phyloP scores from a whole-genome alignment of 2,329 filamentous ascomycete species.

The Penicillium sp. region DNA sequence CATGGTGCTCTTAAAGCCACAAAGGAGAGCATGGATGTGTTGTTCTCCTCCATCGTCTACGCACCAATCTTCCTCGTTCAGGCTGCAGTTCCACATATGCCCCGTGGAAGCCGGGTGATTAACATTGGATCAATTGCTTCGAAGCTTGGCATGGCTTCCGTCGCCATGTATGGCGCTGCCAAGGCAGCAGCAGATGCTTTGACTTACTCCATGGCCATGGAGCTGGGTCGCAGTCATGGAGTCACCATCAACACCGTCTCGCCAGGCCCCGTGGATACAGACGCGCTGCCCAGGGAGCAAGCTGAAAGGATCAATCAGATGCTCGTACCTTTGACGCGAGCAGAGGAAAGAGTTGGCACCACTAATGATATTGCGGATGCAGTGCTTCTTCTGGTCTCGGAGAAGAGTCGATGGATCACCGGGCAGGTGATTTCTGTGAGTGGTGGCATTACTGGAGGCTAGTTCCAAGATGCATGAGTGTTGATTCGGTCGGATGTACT shows the following conservation, averaged over 20 bases:
- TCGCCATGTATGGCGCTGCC: conserved; percentile 19
- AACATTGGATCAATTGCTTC: conserved; percentile 34
- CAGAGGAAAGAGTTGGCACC: conserved; percentile 35
- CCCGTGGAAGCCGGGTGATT: conserved; percentile 36
- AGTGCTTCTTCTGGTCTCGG: conserved; percentile 39
- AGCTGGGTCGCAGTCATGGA: conserved; percentile 23
- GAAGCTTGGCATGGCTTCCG: conserved; percentile 18
- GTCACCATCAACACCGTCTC: conserved; percentile 48
- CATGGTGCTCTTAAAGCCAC: conserved; percentile 8
- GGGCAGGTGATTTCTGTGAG: conserved; percentile 45
- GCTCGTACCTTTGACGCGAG: conserved; percentile 23
- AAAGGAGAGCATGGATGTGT: conserved; percentile 9
- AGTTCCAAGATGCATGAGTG: not conserved
- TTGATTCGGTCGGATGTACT: no score
- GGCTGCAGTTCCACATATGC: conserved; percentile 27
- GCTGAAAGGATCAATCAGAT: no score
- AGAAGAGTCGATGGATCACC: conserved; percentile 47
- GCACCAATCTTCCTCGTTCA: conserved; percentile 18
- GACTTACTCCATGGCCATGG: conserved; percentile 17
- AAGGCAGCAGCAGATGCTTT: conserved; percentile 22
- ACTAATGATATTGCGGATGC: conserved; percentile 46
- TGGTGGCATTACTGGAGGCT: conserved; percentile 31
- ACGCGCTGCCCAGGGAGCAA: conserved; percentile 23
- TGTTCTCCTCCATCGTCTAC: conserved; percentile 16
- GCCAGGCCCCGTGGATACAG: conserved; percentile 42